Evolutionary conservation across 2,329 filamentous ascomycete genomes (phyloP).

Genomic region (Apiospora aurea): DNA sequence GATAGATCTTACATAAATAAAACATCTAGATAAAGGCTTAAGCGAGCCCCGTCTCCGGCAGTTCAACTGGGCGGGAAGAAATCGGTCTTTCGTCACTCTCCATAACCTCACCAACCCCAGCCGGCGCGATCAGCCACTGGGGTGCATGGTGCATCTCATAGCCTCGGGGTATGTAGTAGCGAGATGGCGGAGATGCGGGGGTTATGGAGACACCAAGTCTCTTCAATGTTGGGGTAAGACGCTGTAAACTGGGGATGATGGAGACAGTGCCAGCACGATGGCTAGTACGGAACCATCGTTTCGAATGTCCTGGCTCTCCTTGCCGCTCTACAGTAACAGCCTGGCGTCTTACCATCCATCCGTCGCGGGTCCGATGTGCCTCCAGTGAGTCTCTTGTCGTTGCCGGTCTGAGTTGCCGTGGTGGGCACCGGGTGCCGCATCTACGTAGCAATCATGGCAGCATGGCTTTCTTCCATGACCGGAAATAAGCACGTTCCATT

Average conservation of each 20-base stretch:
- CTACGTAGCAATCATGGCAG: no score
- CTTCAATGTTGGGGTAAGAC: neutral
- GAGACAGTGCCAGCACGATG: neutral
- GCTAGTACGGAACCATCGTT: neutral
- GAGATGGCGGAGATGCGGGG: slow-evolving; percentile 12
- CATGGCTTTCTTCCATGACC: neutral
- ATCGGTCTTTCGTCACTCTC: neutral
- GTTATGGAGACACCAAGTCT: slow-evolving; percentile 7
- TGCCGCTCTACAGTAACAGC: no score
- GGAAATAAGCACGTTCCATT: neutral
- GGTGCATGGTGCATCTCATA: slow-evolving; percentile 10
- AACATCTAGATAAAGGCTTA: neutral
- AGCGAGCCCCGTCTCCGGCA: neutral
- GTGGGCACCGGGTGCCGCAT: neutral
- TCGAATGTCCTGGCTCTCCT: neutral
- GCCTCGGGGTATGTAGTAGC: slow-evolving; percentile 1
- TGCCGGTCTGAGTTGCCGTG: neutral
- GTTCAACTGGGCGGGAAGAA: neutral
- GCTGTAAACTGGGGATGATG: neutral
- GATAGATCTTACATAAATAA: neutral
- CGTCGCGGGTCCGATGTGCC: neutral
- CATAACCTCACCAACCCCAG: neutral
- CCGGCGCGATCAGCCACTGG: neutral
- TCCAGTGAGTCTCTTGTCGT: neutral
- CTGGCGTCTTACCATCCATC: neutral